Base-by-base conservation (phyloP, 2,329 filamentous ascomycete species). In the Lecanicillium sp. region DNA sequence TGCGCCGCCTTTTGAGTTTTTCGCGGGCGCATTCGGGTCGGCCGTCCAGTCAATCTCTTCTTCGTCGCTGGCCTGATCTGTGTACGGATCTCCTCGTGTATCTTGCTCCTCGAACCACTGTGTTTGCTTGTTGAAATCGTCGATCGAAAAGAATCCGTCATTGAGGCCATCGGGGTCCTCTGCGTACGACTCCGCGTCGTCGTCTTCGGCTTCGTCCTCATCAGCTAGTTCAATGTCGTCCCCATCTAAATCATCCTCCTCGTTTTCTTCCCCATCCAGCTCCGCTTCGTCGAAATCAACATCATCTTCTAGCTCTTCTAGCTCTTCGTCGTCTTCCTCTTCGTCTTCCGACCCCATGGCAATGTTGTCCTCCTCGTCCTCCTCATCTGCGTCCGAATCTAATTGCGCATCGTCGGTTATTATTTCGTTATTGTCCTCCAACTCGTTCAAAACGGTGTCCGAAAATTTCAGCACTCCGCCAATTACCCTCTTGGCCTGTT, bases 91-190 rank as follows among this genome's bases (percentile, higher is more conserved):
- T 19, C 84, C 87, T 46, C 76, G 73, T 19, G 77, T 75, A 58
- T 97, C 90, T 59, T 88, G 84, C 47, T 86, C 79, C 60, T 98
- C 92, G 35, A 96, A 79, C 56, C 83, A 84, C 53, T 94, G 87
- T 2, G 88, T 87, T 56, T 94, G 86, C 57, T 83, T 87, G 69
- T 98, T 98, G 74, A 98, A 98, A 43, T 94, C 81, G 53, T 97
- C 89, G 52, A 98, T 90, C 13, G 87, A 94, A 65, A 98, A 98
- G 66, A 98, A 98, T 5, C 88, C 90, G 55, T 98, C 92, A 54
- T 98, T 97, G 22, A 98, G 76, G 6, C 88, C 87, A 54, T 92
- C 73, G 4, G 80, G 79, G 53, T 97, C 88, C 49, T 81, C 71
- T 8, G 79, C 65, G 43, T 82, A 81, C 29, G 75, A 73, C 35